These are phyloP conservation scores for Plasmodium gonderi DNA, from an alignment of 169 alveolate genomes.

Conservation along the genomic window DNA sequence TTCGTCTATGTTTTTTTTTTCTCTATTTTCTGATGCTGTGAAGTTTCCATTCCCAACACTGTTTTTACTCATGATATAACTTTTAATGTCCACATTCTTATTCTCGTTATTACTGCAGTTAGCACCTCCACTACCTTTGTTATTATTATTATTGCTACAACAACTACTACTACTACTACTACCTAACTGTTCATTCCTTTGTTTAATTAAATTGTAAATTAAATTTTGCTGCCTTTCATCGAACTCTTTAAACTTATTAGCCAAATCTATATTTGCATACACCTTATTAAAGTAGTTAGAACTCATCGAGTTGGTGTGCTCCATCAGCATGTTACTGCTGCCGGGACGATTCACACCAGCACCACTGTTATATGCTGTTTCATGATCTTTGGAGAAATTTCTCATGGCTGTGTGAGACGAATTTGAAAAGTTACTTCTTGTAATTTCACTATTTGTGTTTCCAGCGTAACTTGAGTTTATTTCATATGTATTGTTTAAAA, in stretches of 20 bases:
- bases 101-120: neutral
- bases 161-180: neutral
- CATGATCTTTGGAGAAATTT: neutral
- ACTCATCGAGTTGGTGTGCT: neutral
- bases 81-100: neutral
- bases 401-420: neutral
- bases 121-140: neutral
- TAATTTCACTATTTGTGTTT: neutral
- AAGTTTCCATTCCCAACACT: neutral
- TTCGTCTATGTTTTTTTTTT: neutral
- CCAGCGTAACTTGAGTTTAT: neutral
- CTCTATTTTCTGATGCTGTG: neutral
- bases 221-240: conserved; percentile 1
- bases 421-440: neutral
- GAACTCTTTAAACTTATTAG: neutral
- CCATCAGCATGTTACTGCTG: neutral
- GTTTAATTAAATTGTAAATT: neutral
- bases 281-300: neutral
- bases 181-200: neutral
- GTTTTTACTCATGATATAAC: neutral
- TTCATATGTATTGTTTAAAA: conserved; percentile 25
- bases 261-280: neutral
- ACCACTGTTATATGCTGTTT: neutral
- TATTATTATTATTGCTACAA: neutral
- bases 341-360: neutral